Conservation (phyloP, 257 asterid genomes). For the Petrea volubilis region DNA sequence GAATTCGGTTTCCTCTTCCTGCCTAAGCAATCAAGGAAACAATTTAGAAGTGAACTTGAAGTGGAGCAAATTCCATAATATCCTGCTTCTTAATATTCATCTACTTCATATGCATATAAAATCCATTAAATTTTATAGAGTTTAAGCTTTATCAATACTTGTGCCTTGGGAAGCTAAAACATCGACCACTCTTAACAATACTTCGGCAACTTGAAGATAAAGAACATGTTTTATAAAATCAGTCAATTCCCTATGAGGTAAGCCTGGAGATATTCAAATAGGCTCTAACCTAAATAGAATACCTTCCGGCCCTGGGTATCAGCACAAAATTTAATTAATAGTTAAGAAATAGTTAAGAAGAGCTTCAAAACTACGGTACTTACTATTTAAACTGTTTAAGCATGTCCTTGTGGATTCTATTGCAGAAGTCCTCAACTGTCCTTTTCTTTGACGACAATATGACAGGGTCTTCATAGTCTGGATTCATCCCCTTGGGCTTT, state of each 20-base stretch:
- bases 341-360: not conserved
- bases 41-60: not conserved
- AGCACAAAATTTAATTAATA: not conserved
- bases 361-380: constrained; percentile 26
- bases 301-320: not conserved
- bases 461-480: constrained; percentile 97
- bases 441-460: constrained; percentile 87
- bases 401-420: constrained; percentile 95
- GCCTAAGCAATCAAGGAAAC: not conserved
- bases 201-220: not conserved
- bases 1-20: not conserved
- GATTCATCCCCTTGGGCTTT: constrained; percentile 99
- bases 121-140: not conserved
- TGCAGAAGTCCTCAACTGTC: constrained; percentile 90
- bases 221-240: not conserved
- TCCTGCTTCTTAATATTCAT: not conserved
- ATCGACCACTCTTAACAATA: not conserved
- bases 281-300: not conserved
- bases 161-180: not conserved
- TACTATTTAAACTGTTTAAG: constrained; percentile 90
- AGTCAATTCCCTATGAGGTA: not conserved
- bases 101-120: not conserved
- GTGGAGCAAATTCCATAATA: not conserved
- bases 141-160: not conserved
- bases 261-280: not conserved